Evolutionary conservation across 2,329 filamentous ascomycete genomes (phyloP).

Genomic region (Gaeumannomyces tritici): DNA sequence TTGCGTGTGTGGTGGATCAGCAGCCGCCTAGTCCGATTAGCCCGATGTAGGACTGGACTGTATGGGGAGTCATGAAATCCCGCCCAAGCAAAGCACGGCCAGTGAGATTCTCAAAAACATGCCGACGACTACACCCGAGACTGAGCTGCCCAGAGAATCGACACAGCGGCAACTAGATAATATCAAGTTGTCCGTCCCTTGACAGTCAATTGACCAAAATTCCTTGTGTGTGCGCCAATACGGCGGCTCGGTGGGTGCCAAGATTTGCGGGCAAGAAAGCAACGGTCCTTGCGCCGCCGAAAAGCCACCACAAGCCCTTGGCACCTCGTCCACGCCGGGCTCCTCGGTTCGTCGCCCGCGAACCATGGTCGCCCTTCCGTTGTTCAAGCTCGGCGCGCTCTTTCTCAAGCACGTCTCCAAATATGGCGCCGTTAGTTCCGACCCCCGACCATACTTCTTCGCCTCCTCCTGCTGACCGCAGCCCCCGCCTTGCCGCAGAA

Average conservation of each 20-base stretch:
- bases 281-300: not conserved
- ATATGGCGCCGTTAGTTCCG: slow-evolving; percentile 52
- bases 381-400: slow-evolving; percentile 58
- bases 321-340: not conserved
- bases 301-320: not conserved
- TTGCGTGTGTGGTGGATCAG: not conserved
- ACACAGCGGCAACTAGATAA: not conserved
- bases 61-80: not conserved
- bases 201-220: not conserved
- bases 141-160: not conserved
- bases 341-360: not conserved
- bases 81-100: not conserved
- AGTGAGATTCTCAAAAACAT: not conserved
- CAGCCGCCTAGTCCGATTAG: not conserved
- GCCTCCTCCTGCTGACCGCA: not conserved
- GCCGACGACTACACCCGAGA: not conserved
- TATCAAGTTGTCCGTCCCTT: not conserved
- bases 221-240: too few relatives aligned
- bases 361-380: slow-evolving; percentile 53
- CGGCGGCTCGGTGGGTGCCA: not conserved
- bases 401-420: slow-evolving; percentile 59
- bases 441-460: not conserved
- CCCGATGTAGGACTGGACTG: not conserved
- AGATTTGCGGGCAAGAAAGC: not conserved
- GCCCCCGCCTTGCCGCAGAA: slow-evolving; percentile 35